Conservation (phyloP, 1,139 yeast genomes). For the Blastobotrys capitulatus region DNA sequence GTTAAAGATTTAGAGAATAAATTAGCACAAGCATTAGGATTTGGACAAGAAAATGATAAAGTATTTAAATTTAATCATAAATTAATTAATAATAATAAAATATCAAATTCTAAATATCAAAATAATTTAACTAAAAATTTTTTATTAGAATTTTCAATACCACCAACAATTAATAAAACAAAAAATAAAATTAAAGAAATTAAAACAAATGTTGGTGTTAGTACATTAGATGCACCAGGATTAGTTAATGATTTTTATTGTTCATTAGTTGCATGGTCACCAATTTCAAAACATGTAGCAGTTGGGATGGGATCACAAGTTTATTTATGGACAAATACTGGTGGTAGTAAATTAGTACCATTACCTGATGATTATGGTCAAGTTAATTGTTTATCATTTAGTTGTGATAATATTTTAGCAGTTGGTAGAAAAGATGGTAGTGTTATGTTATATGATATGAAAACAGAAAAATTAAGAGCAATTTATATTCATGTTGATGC, state of each 20-base stretch:
- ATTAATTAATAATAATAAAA: not conserved
- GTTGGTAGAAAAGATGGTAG: conserved; percentile 57
- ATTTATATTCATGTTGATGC: conserved; percentile 31
- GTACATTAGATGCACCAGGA: conserved; percentile 60
- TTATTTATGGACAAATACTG: conserved; percentile 59
- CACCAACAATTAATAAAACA: not conserved
- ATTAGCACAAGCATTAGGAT: conserved; percentile 3
- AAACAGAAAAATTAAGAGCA: conserved; percentile 21
- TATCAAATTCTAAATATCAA: not conserved
- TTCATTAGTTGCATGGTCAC: conserved; percentile 73
- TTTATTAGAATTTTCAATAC: not conserved
- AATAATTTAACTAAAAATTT: not conserved
- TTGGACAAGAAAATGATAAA: not conserved
- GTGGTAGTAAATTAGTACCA: conserved; percentile 36
- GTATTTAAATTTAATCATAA: not conserved
- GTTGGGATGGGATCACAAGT: conserved; percentile 64
- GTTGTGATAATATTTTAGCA: conserved; percentile 44
- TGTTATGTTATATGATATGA: conserved; percentile 38
- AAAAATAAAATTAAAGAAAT: not conserved
- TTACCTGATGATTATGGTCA: conserved; percentile 21
- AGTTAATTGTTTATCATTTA: conserved; percentile 53
- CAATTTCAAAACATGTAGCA: conserved; percentile 46
- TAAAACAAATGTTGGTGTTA: not conserved
- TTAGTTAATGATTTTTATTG: conserved; percentile 77
- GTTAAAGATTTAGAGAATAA: not conserved